Base-by-base conservation (phyloP, 768 basidiomycete species). In the Boletus patriciae region DNA sequence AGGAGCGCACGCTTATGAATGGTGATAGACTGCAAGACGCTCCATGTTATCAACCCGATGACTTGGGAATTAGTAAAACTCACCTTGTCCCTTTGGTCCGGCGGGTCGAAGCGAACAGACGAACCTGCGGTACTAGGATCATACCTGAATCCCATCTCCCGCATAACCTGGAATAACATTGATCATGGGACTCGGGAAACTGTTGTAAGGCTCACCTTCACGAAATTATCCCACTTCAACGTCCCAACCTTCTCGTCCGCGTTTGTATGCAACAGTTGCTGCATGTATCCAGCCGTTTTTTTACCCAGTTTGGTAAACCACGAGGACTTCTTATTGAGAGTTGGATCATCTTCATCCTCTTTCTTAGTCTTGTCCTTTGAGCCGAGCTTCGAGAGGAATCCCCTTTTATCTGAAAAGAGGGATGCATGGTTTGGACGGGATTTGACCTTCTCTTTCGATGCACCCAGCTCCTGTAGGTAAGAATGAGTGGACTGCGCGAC, bases 31-130 rank as follows among this genome's bases (percentile, higher is more conserved):
- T 89, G 52, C 15, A 23, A 40, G 31, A 25, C 13, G 38, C 9
- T 37, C 29, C 40, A 33, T 21, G 47, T 52, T 18, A 50, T 54
- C 46, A 59, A 31, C 56, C 55, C 9, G 21, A 43, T 29, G 47
- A 9, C 38, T 49, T 42, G 10, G 15, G 46, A 38, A 54, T 34
- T 15, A 31, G 37, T 27, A 29, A 29, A 37, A 40, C 78, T 69
- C 59, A 82, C 81, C 57, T 66, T 74, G 62, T 82, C 80, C 41
- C 63, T 69, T 42, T 69, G 65, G 62, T 84, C 75, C 18, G 88
- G 90, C 46, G 90, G 90, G 69, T 89, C 84, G 65, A 92, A 92
- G 37, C 89, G 81, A 36, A 92, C 90, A 68, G 88, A 88, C 11
- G 89, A 91, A 3, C 90, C 90, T 19, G 90, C 88, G 3, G 88